Conservation (phyloP, 495 filamentous ascomycete genomes). For the Neurospora sublineolata region DNA sequence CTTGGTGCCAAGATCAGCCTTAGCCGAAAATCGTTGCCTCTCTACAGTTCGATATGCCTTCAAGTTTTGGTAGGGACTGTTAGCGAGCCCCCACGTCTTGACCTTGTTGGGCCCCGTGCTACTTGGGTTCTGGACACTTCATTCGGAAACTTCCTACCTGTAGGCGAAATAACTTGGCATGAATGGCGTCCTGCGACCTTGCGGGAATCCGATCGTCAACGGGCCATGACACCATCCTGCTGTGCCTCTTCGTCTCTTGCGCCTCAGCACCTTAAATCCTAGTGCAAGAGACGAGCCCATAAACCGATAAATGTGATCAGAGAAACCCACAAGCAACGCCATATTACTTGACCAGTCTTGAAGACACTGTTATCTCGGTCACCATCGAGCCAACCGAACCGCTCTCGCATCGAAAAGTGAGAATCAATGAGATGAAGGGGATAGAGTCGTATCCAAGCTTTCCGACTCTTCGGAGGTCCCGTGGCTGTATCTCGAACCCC, state of each 20-base stretch:
- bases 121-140: background rate
- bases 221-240: background rate
- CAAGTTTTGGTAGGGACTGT: background rate
- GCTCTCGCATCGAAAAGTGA: background rate
- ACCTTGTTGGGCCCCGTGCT: background rate
- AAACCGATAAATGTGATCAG: background rate
- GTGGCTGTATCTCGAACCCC: background rate
- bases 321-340: background rate
- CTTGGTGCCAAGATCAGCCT: background rate
- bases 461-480: background rate
- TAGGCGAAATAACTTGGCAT: background rate
- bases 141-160: background rate
- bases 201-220: background rate
- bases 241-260: background rate
- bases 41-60: background rate
- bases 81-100: background rate
- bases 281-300: background rate
- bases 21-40: background rate
- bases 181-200: background rate
- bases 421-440: background rate
- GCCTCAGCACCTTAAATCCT: background rate
- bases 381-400: background rate
- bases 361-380: background rate
- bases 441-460: background rate
- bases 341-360: background rate